A percentile compares a stretch with the other conserved stretches of the same genome.
Evolutionary conservation across 176 grass and related monocot genomes (phyloP).

Genomic region (Cenchrus purpureus): DNA sequence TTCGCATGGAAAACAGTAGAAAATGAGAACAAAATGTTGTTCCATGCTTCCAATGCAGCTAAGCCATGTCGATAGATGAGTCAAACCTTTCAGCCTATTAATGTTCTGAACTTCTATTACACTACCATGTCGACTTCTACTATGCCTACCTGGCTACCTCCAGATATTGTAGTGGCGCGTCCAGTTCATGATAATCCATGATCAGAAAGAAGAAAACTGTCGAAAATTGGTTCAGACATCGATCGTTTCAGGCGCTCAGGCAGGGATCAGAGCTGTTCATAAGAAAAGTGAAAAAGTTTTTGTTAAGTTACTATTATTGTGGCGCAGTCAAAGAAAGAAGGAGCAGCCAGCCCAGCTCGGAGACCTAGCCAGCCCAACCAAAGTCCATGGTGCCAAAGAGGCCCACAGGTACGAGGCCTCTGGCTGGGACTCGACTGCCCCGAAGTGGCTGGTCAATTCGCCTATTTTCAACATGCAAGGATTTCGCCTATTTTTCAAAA

Average conservation of each 20-base stretch:
- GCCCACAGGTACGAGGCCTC: too few relatives aligned
- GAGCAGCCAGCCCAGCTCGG: too few relatives aligned
- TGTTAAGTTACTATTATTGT: too few relatives aligned
- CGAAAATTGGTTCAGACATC: neutral
- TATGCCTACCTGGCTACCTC: neutral
- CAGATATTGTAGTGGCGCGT: neutral
- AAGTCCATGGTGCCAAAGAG: too few relatives aligned
- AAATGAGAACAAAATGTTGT: neutral
- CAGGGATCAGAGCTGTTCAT: too few relatives aligned
- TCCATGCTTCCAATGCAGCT: neutral
- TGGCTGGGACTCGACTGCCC: too few relatives aligned
- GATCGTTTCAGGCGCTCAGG: neutral
- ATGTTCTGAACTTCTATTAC: neutral
- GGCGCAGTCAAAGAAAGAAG: too few relatives aligned
- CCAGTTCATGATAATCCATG: neutral
- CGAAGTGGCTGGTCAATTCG: too few relatives aligned
- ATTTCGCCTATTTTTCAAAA: too few relatives aligned
- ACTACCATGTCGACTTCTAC: neutral
- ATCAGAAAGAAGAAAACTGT: neutral
- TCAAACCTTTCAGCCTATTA: neutral
- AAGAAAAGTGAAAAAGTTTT: neutral
- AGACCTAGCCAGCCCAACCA: too few relatives aligned
- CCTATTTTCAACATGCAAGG: too few relatives aligned
- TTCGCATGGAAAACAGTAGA: neutral
- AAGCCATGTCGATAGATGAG: neutral